Base-by-base conservation (phyloP, 441 rosid genomes). In the Gossypium trilobum region DNA sequence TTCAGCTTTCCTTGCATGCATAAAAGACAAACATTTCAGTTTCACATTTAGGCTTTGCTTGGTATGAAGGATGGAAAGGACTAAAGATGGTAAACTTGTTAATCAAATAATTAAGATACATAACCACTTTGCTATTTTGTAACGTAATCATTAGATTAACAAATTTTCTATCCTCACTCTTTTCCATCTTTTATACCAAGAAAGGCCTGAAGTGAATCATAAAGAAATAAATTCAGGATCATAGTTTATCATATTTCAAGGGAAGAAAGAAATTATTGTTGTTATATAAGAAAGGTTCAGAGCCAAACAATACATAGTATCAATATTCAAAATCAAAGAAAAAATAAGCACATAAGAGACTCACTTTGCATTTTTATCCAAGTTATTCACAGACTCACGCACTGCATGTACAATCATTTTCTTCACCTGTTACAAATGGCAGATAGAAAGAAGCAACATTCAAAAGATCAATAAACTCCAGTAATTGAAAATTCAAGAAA, bases 351-450 rank as follows among this genome's bases (percentile, higher is more conserved):
- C 55, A 2, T 70, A 31, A 20, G 55, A 13, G 14, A 16, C 82
- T 79, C 31, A 78, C 82, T 2, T 6, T 3, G 36, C 14, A 51
- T 16, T 33, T 64, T 5, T 60, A 27, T 62, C 75, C 75, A 80
- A 36, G 33, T 5, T 11, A 31, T 73, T 29, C 22, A 78, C 68
- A 74, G 82, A 82, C 29, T 44, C 20, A 7, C 39, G 13, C 39
- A 72, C n/a, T 14, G 86, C 76, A 70, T 78, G 46, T 7, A 80
- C 65, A 50, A 36, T 51, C 82, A 78, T 80, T 73, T 83, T 83
- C 74, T 74, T 78, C 60, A 83, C 78, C 86, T 83, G 84, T 57
- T 76, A 59, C 13, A 62, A 13, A 31, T 4, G 39, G 36, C 56
- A 46, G 13, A 46, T 17, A 63, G 1, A 39, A 46, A n/a, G 14